These are phyloP conservation scores for Ophiocordyceps australis DNA, from an alignment of 2,329 filamentous ascomycete species.

Conservation along the genomic window DNA sequence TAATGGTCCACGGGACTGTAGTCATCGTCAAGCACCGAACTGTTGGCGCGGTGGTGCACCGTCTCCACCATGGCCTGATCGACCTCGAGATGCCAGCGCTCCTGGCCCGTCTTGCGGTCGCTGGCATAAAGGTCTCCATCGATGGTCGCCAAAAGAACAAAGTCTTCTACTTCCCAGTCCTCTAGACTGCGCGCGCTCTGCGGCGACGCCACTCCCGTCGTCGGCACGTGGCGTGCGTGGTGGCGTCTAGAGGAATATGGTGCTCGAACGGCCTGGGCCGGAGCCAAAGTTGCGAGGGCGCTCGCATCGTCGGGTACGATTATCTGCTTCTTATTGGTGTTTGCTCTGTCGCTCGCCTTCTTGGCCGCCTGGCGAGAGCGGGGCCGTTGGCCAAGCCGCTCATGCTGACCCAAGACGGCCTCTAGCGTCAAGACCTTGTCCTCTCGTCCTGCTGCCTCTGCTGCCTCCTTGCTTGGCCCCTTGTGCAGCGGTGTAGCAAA, in stretches of 20 bases:
- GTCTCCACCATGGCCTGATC: constrained; percentile 85
- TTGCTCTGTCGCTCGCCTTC: no score
- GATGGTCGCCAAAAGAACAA: constrained; percentile 99
- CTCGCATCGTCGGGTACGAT: constrained; percentile 53
- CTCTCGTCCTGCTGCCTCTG: constrained; percentile 9
- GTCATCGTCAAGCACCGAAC: constrained; percentile 39
- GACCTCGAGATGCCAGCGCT: constrained; percentile 71
- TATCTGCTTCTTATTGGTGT: constrained; percentile 13
- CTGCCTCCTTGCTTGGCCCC: no score
- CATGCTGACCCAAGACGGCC: no score
- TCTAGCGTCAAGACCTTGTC: no score
- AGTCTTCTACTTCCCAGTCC: constrained; percentile 99
- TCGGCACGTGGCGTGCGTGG: constrained; percentile 33
- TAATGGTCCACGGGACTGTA: constrained; percentile 62
- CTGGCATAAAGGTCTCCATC: constrained; percentile 89
- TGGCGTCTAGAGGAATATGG: constrained; percentile 50
- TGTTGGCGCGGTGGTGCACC: constrained; percentile 57
- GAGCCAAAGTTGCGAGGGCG: constrained; percentile 96
- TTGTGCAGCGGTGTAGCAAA: no score
- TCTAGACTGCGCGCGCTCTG: constrained; percentile 90
- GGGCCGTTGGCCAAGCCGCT: no score
- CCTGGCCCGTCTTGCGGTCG: constrained; percentile 69
- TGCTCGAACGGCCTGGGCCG: constrained; percentile 91
- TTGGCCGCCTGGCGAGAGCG: no score
- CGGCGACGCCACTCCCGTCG: constrained; percentile 60